These are phyloP conservation scores for Apiotrichum gracile DNA, from an alignment of 1,284 basidiomycete genomes.

Conservation along the genomic window DNA sequence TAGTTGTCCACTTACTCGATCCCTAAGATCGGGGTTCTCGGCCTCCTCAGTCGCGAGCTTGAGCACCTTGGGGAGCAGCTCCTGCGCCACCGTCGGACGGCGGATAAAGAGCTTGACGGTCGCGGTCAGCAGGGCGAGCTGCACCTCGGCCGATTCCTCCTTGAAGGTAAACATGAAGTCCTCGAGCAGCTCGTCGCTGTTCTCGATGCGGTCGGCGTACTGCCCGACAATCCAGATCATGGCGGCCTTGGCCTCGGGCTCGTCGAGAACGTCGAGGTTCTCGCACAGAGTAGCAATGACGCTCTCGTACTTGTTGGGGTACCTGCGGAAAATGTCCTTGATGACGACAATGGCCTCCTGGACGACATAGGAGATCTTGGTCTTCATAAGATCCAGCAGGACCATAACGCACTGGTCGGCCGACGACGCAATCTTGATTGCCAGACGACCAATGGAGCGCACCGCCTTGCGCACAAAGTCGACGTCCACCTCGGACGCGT, in stretches of 20 bases:
- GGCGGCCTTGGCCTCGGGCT: conserved; percentile 95
- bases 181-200: conserved; percentile 83
- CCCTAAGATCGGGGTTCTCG: conserved; percentile 94
- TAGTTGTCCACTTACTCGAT: conserved; percentile 47
- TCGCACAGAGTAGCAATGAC: conserved; percentile 92
- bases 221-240: conserved; percentile 99
- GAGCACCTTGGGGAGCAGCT: conserved; percentile 79
- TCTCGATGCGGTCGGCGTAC: conserved; percentile 94
- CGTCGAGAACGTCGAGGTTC: conserved; percentile 92
- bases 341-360: conserved; percentile 98
- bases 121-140: conserved; percentile 90
- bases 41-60: conserved; percentile 94
- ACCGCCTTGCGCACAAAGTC: conserved; percentile 94
- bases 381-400: conserved; percentile 81
- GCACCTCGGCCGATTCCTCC: conserved; percentile 88
- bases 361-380: conserved; percentile 92
- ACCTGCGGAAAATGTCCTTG: conserved; percentile 99
- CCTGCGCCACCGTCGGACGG: conserved; percentile 86
- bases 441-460: conserved; percentile 91
- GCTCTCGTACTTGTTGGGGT: conserved; percentile 94
- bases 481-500: conserved; percentile 95
- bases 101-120: conserved; percentile 95
- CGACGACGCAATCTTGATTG: conserved; percentile 87
- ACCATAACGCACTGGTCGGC: conserved; percentile 95
- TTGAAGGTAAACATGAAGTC: conserved; percentile 87